These are phyloP conservation scores for Abortiporus biennis DNA, from an alignment of 1,284 basidiomycete species.

Conservation along the genomic window DNA sequence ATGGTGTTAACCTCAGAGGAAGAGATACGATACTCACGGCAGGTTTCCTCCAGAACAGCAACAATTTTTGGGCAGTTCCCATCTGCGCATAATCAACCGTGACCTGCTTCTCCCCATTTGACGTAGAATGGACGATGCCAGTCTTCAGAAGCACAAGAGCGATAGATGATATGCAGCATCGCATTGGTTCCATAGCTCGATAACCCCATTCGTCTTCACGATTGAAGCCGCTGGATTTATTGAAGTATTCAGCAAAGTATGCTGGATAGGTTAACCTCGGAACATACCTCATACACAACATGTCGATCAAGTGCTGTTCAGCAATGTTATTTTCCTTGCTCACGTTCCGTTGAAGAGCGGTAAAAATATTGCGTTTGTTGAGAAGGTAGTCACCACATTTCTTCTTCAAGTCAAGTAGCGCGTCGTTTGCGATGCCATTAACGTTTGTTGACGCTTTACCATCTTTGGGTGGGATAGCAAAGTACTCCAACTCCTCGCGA, in stretches of 20 bases:
- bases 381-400: slow-evolving; percentile 86
- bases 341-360: slow-evolving; percentile 95
- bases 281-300: slow-evolving; percentile 96
- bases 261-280: slow-evolving; percentile 8
- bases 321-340: slow-evolving; percentile 99
- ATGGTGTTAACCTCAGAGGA: background rate
- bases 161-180: slow-evolving; percentile 97
- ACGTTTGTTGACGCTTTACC: slow-evolving; percentile 61
- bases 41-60: slow-evolving; percentile 98
- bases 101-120: slow-evolving; percentile 57
- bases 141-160: slow-evolving; percentile 97
- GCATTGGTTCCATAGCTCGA: slow-evolving; percentile 89
- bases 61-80: slow-evolving; percentile 94
- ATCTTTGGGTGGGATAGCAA: slow-evolving; percentile 84
- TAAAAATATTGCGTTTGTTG: slow-evolving; percentile 91
- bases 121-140: slow-evolving; percentile 75
- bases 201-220: slow-evolving; percentile 97
- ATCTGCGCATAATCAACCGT: slow-evolving; percentile 90
- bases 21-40: slow-evolving; percentile 57
- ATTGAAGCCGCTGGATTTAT: slow-evolving; percentile 81
- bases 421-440: slow-evolving; percentile 73
- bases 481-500: slow-evolving; percentile 97
- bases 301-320: slow-evolving; percentile 99
- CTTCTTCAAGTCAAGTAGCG: slow-evolving; percentile 73
- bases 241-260: slow-evolving; percentile 5